Base-by-base conservation (phyloP, 805 yeast species). In the Kodamaea jinghongensis region DNA sequence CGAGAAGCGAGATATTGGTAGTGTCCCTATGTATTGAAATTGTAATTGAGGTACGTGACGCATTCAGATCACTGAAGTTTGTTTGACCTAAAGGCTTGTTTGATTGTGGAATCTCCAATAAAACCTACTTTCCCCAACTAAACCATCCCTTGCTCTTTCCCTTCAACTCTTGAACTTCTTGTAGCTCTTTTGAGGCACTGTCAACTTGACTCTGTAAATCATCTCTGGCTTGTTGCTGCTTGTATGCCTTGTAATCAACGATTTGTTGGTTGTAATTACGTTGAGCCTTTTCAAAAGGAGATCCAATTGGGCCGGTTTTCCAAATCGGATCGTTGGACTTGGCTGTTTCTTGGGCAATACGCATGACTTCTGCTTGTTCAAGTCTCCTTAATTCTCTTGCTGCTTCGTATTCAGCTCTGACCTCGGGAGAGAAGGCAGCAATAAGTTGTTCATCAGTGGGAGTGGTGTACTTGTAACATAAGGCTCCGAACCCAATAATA, bases 401-500 rank as follows among this genome's bases (percentile, higher is more conserved):
- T 39, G 71, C 65, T 49, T 83, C 89, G 58, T 86, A 87, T 44
- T 85, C 83, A 14, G 79, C 80, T 47, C 87, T 71, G 31, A 89
- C 67, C 56, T 90, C 96, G 1, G 98, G 96, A 5, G 95, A 84
- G 48, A 89, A 71, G 36, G 73, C 62, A 1, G 81, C 78, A 29
- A 89, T 73, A 34, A 90, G 61, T 54, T 90, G 76, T 51, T 88
- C 96, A 48, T 86, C 95, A 2, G 90, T 76, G 2, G 98, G 98
- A 0, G 88, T 81, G 0, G 90, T 79, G 59, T 78, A 85, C 47
- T 81, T 83, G 65, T 65, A 83, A 12, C 84, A 65, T 4, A 86
- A 48, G 0, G 81, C 76, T n/a, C 97, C 98, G 0, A 78, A 52
- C 4, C 83, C 86, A 2, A 86, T 67, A 13, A 88, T 78, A 13